Percentiles rank a stretch among this genome's conserved stretches.
Conservation (phyloP, 805 yeast genomes). For the Nakazawaea pomicola region DNA sequence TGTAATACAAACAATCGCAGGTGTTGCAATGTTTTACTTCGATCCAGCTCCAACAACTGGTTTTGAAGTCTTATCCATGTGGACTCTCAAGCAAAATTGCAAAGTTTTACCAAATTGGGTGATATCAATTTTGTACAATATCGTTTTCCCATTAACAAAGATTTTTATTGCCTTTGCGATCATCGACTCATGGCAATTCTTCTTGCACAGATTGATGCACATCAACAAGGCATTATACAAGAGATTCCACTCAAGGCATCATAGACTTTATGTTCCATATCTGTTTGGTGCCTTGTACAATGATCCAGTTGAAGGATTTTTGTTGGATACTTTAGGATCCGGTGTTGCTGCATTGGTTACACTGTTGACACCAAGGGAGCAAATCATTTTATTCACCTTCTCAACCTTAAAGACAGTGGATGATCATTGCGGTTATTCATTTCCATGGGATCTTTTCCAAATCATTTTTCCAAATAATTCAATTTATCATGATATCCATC, state of each 20-base stretch:
- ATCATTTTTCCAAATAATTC: slow-evolving; percentile 90
- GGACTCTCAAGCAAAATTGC: slow-evolving; percentile 35
- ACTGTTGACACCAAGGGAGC: slow-evolving; percentile 70
- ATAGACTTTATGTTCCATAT: slow-evolving; percentile 89
- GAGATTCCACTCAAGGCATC: slow-evolving; percentile 90
- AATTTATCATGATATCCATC: slow-evolving; percentile 95
- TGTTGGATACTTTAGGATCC: slow-evolving; percentile 89
- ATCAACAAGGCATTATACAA: slow-evolving; percentile 68
- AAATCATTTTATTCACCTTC: slow-evolving; percentile 68
- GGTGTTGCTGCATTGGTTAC: slow-evolving; percentile 71
- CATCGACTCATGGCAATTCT: slow-evolving; percentile 94
- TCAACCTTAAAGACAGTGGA: slow-evolving; percentile 96
- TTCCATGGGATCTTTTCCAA: slow-evolving; percentile 92
- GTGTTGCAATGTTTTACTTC: slow-evolving; percentile 44
- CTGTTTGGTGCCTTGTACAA: slow-evolving; percentile 96
- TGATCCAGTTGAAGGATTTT: slow-evolving; percentile 89
- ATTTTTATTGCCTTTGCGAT: slow-evolving; percentile 61
- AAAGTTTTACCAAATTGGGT: slow-evolving; percentile 40
- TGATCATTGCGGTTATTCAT: slow-evolving; percentile 96
- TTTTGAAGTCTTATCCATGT: slow-evolving; percentile 39
- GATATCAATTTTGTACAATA: slow-evolving; percentile 52
- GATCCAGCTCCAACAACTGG: slow-evolving; percentile 57
- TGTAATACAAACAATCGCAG: slow-evolving; percentile 71
- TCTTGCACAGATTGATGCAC: slow-evolving; percentile 88
- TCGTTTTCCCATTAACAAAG: slow-evolving; percentile 57